Evolutionary conservation across 306 rosid species (phyloP).

Genomic region (Clitoria ternatea): DNA sequence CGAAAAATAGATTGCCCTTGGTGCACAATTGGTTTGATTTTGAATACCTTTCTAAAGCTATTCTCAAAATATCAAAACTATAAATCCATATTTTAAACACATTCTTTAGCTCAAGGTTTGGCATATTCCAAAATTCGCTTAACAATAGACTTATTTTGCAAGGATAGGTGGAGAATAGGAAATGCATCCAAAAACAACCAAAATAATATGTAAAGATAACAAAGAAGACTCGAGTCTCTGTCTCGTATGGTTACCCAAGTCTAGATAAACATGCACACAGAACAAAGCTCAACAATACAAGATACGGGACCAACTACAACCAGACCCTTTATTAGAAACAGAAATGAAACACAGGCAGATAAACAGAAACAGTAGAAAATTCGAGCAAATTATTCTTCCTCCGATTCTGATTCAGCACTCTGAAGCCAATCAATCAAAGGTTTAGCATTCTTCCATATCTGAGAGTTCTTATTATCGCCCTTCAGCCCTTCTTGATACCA

Average conservation of each 20-base stretch:
- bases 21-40: no score
- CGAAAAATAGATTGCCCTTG: no score
- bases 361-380: not conserved
- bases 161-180: not conserved
- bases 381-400: slow-evolving; percentile 26
- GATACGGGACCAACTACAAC: not conserved
- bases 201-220: not conserved
- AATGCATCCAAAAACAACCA: not conserved
- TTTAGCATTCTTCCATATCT: slow-evolving; percentile 36
- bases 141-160: not conserved
- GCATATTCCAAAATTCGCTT: not conserved
- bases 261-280: not conserved
- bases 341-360: not conserved
- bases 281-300: not conserved
- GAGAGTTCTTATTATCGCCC: slow-evolving; percentile 30
- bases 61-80: no score
- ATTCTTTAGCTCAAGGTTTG: no score
- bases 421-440: slow-evolving; percentile 42
- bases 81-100: no score
- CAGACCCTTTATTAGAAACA: not conserved
- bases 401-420: slow-evolving; percentile 41
- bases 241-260: not conserved
- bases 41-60: no score
- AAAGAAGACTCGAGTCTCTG: not conserved
- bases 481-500: slow-evolving; percentile 35